A percentile compares a stretch with the other conserved stretches of the same genome.
phyloP scores from a whole-genome alignment of 768 basidiomycete genomes.

The Pholiota conissans region DNA sequence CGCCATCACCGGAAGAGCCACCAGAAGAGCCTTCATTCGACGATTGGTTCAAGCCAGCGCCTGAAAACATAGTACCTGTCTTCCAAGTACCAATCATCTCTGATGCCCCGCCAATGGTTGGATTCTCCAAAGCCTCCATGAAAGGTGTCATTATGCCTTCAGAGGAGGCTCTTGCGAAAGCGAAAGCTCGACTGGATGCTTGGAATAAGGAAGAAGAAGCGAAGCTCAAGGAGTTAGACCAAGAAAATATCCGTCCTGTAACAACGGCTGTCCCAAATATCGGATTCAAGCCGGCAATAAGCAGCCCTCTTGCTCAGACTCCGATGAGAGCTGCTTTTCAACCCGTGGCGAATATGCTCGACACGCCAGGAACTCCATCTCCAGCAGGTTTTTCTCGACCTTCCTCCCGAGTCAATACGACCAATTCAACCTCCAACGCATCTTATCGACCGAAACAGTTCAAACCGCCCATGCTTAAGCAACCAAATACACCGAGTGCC shows the following conservation, averaged over 20 bases:
- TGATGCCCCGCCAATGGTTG: constrained; percentile 12
- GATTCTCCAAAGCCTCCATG: constrained; percentile 28
- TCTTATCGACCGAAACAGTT: constrained; percentile 38
- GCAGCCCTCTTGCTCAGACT: constrained; percentile 16
- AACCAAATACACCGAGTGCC: constrained; percentile 12
- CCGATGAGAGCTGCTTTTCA: constrained; percentile 35
- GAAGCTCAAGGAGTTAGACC: neutral
- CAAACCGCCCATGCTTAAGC: constrained; percentile 44
- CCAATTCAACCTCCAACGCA: constrained; percentile 16
- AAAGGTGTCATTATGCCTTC: constrained; percentile 52
- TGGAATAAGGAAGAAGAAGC: constrained; percentile 45
- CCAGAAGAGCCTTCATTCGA: constrained; percentile 41
- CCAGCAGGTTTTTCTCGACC: constrained; percentile 30
- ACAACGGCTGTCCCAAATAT: neutral
- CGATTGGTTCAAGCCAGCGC: constrained; percentile 49
- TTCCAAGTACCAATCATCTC: constrained; percentile 14
- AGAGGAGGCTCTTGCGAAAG: constrained; percentile 50
- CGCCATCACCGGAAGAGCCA: constrained; percentile 38
- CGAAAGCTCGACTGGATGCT: constrained; percentile 48
- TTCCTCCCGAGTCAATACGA: constrained; percentile 5
- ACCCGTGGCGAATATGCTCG: constrained; percentile 34
- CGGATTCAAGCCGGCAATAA: constrained; percentile 26
- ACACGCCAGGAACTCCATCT: constrained; percentile 41
- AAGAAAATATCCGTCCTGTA: constrained; percentile 21
- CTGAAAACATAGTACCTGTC: constrained; percentile 18